These are phyloP conservation scores for Neonectria hederae DNA, from an alignment of 2,329 filamentous ascomycete genomes.

Conservation along the genomic window DNA sequence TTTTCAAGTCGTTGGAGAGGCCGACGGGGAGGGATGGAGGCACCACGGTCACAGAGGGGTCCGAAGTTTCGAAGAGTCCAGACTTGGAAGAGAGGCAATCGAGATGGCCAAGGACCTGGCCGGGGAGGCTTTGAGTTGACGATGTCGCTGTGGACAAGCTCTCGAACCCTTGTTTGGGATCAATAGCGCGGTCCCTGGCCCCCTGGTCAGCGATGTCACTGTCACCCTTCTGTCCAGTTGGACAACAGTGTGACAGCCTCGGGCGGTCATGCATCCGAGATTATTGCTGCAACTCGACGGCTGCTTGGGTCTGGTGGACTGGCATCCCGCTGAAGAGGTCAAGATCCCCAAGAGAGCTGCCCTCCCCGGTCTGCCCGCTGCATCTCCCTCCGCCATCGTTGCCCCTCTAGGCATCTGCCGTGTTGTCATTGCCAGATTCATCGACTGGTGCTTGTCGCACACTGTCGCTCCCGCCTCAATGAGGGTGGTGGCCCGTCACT, in stretches of 20 bases:
- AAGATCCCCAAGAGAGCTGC: constrained; percentile 13
- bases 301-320: constrained; percentile 24
- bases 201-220: constrained; percentile 16
- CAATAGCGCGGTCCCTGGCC: constrained; percentile 17
- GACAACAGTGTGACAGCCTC: constrained; percentile 36
- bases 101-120: constrained; percentile 1
- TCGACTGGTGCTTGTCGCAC: constrained; percentile 30
- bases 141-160: not conserved
- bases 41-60: not conserved
- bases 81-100: constrained; percentile 9
- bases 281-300: constrained; percentile 42
- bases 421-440: constrained; percentile 9
- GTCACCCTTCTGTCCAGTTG: constrained; percentile 14
- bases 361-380: constrained; percentile 1
- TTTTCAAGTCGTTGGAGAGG: constrained; percentile 2
- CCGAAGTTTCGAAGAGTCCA: not conserved
- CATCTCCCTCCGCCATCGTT: constrained; percentile 20
- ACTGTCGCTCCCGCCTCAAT: constrained; percentile 28
- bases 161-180: constrained; percentile 15
- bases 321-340: constrained; percentile 23
- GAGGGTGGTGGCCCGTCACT: constrained; percentile 27
- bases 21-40: not conserved
- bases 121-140: not conserved
- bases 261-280: constrained; percentile 41
- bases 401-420: constrained; percentile 30